Conservation (phyloP, 495 filamentous ascomycete genomes). For the Neurospora sp. region DNA sequence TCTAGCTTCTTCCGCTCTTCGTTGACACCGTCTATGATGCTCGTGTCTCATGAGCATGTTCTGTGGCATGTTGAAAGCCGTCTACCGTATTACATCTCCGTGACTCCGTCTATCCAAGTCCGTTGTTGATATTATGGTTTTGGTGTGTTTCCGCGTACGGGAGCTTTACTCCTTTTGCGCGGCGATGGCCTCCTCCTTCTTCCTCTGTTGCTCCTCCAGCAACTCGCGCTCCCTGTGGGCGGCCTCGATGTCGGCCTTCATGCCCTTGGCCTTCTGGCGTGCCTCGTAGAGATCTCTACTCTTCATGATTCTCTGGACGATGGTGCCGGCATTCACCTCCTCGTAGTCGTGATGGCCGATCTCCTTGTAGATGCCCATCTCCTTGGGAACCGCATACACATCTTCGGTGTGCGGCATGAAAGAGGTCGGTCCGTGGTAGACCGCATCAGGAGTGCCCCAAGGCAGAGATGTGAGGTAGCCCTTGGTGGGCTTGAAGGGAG, state of each 20-base stretch:
- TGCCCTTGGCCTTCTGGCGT: slow-evolving; percentile 75
- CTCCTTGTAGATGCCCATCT: slow-evolving; percentile 68
- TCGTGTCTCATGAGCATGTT: background rate
- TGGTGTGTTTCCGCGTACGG: background rate
- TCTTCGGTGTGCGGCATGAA: slow-evolving; percentile 84
- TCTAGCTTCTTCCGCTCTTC: background rate
- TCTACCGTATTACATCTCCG: background rate
- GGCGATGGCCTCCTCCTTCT: slow-evolving; percentile 21
- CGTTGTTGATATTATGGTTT: background rate
- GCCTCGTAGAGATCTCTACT: slow-evolving; percentile 80
- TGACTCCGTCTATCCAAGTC: background rate
- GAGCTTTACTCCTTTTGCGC: background rate
- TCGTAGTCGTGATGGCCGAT: slow-evolving; percentile 65
- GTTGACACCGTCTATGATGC: background rate
- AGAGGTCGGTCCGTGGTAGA: slow-evolving; percentile 91
- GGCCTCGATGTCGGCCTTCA: slow-evolving; percentile 68
- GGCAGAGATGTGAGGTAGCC: slow-evolving; percentile 67
- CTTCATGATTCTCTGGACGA: slow-evolving; percentile 81
- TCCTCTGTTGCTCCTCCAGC: slow-evolving; percentile 41
- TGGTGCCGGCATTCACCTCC: slow-evolving; percentile 84
- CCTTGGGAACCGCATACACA: slow-evolving; percentile 69
- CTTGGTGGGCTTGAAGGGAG: slow-evolving; percentile 72
- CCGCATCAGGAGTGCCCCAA: slow-evolving; percentile 61
- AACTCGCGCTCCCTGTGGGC: slow-evolving; percentile 43
- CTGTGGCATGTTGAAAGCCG: slow-evolving; percentile 9